Base-by-base conservation (phyloP, 768 basidiomycete species). In the Hirschioporus abietinus region DNA sequence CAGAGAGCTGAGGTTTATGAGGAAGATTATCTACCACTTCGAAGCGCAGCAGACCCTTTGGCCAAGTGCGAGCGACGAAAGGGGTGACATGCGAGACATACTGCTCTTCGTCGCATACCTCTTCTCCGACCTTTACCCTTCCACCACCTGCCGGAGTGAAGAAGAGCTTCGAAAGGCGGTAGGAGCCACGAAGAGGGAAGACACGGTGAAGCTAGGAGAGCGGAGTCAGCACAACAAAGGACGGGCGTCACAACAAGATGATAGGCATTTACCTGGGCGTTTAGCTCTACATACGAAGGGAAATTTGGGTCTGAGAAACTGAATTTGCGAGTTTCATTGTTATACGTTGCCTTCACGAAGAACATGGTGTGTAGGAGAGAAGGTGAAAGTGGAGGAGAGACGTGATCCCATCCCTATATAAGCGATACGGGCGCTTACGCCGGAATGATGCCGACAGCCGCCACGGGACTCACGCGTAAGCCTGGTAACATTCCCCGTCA, bases 261-360 rank as follows among this genome's bases (percentile, higher is more conserved):
- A 25, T 25, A 61, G 15, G 60, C 15, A 75, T 83, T 57, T 75
- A 90, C 91, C 83, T 92, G 88, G 66, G 79, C 77, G 71, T 81
- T 81, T 57, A 93, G 80, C 69, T 90, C 80, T 1, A 83, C 76
- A 72, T 84, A 91, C 0, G 86, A 76, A 60, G 91, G 91, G 71
- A 93, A 91, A 20, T 78, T 70, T 57, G 76, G 72, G 7, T 81
- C 79, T 20, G 79, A 68, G 69, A 91, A 90, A 1, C 84, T 78
- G 70, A 90, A 81, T 70, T 84, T 90, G 71, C 91, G 85, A 66
- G 86, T 90, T 74, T 92, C 89, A 65, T 76, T 76, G 34, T 78
- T 77, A 74, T 91, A 92, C 24, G 89, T 89, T n/a, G 87, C 90
- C 77, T 93, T 93, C 73, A 92, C 84, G 66, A 86, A 85, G 80